A percentile compares a stretch with the other conserved stretches of the same genome.
Evolutionary conservation across 768 basidiomycete genomes (phyloP).

Genomic region (Tricholoma sp.): DNA sequence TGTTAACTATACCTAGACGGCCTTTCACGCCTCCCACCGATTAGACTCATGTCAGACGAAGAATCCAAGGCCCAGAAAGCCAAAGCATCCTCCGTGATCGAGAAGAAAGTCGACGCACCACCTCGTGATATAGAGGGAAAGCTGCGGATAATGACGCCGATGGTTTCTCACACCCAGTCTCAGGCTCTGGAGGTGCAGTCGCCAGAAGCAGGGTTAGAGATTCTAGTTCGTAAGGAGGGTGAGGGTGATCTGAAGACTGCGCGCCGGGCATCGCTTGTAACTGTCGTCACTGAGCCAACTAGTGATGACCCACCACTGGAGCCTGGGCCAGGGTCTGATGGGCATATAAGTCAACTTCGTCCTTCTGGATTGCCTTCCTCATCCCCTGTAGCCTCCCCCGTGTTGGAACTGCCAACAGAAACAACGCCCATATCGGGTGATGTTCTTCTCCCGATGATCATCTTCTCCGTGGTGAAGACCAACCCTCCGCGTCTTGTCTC

Average conservation of each 20-base stretch:
- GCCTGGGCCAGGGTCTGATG: background rate
- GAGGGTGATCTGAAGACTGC: conserved; percentile 7
- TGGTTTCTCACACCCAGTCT: background rate
- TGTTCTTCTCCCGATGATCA: conserved; percentile 87
- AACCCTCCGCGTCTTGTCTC: conserved; percentile 83
- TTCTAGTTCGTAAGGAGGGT: background rate
- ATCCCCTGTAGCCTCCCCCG: conserved; percentile 14
- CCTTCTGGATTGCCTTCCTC: background rate
- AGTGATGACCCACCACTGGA: conserved; percentile 5
- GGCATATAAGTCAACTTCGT: conserved; percentile 6
- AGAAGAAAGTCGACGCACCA: conserved; percentile 10
- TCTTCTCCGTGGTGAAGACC: conserved; percentile 88
- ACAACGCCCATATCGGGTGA: conserved; percentile 74
- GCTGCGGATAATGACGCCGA: conserved; percentile 14
- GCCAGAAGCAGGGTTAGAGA: background rate
- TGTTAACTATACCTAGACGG: conserved; percentile 47
- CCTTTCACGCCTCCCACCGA: conserved; percentile 65
- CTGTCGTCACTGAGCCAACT: conserved; percentile 14
- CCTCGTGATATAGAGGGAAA: conserved; percentile 18
- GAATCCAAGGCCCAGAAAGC: conserved; percentile 24
- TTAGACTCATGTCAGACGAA: conserved; percentile 66
- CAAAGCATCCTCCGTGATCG: conserved; percentile 14
- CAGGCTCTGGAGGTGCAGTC: background rate
- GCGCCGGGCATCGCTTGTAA: conserved; percentile 5
- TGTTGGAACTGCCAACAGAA: conserved; percentile 17